Base-by-base conservation (phyloP, 257 asterid species). In the Paulownia fortunei region DNA sequence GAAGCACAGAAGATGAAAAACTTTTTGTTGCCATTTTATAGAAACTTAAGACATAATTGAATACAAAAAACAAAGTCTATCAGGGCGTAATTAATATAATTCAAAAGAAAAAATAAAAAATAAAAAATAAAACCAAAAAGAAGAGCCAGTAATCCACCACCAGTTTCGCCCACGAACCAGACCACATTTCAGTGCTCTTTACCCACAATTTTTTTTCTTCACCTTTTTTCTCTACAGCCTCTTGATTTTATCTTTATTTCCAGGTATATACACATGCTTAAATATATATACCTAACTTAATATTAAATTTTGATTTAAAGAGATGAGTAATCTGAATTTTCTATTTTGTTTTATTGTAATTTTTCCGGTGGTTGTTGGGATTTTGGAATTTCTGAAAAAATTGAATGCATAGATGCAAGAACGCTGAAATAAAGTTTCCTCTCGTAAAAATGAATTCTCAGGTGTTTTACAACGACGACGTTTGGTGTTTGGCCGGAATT, bases 371-470 rank as follows among this genome's bases (percentile, higher is more conserved):
- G n/a, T n/a, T n/a, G n/a, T n/a, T n/a, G n/a, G n/a, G n/a, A n/a
- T n/a, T n/a, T n/a, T n/a, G n/a, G n/a, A n/a, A n/a, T n/a, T n/a
- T n/a, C n/a, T n/a, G n/a, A n/a, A n/a, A n/a, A 44, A 92, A 49
- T 92, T 97, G 97, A 91, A 83, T 86, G 90, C 79, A 83, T 86
- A 76, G 97, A 86, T 62, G 92, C 91, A 15, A 89, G 87, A 86
- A 97, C 97, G 56, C 84, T 92, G 84, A 92, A 92, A 80, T 79
- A 95, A 34, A 89, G 95, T 83, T 82, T 89, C n/a, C 85, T 85
- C 15, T 86, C 44, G 55, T 27, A 72, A 87, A 85, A 73, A 46
- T 82, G 3, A 76, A 55, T 81, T 86, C 84, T 6, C 87, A 83
- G 75, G 85, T 70, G 21, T 69, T 81, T n/a, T 61, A 74, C 73